Percentiles rank a stretch among this genome's conserved stretches.
Conservation (phyloP, 768 basidiomycete species). For the Trametes cinnabarina region DNA sequence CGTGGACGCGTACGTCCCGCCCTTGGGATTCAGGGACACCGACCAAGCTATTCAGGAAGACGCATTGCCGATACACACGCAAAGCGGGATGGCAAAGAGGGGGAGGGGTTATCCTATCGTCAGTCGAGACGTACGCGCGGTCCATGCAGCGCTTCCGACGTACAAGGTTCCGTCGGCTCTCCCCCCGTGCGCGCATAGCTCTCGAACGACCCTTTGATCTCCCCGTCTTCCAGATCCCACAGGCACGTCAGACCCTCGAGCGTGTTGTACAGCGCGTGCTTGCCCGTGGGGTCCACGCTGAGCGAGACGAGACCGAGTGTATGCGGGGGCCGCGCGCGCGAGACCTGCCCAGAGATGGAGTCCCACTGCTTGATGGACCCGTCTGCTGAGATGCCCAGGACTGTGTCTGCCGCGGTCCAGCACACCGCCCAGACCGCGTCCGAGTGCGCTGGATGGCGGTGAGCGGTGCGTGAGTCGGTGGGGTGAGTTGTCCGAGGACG, state of each 20-base stretch:
- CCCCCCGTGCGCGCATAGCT: constrained; percentile 63
- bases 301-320: constrained; percentile 83
- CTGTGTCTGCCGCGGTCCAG: constrained; percentile 64
- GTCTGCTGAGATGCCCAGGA: constrained; percentile 74
- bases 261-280: constrained; percentile 70
- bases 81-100: too few relatives aligned
- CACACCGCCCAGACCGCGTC: constrained; percentile 78
- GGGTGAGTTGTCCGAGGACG: not conserved
- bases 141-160: constrained; percentile 28
- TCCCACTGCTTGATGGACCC: constrained; percentile 76
- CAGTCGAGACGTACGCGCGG: not conserved
- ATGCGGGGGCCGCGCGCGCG: constrained; percentile 63
- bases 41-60: constrained; percentile 68
- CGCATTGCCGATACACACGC: too few relatives aligned
- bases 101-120: too few relatives aligned
- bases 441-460: constrained; percentile 56
- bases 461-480: constrained; percentile 1
- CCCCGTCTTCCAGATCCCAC: constrained; percentile 66
- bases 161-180: constrained; percentile 65
- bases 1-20: constrained; percentile 71
- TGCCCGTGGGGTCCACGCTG: constrained; percentile 66
- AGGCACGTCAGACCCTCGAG: constrained; percentile 80
- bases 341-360: constrained; percentile 60
- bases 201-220: constrained; percentile 63
- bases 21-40: constrained; percentile 75